Conservation (phyloP, 345 rosid species). For the Pistacia vera region DNA sequence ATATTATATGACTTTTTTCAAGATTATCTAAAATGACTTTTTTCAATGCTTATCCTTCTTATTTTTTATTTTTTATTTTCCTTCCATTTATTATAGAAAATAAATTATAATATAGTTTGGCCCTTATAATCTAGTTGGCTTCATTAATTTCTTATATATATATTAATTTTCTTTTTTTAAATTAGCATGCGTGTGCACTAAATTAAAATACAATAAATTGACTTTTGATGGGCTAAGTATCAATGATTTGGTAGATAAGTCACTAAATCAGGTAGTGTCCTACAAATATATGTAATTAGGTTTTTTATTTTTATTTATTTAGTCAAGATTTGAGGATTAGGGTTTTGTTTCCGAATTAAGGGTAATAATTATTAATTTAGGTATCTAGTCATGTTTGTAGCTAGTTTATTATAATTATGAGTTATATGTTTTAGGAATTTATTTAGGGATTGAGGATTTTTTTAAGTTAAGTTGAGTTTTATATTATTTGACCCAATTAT, state of each 20-base stretch:
- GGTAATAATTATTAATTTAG: not conserved
- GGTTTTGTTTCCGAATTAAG: conserved; percentile 8
- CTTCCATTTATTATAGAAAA: not conserved
- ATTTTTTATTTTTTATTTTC: no score
- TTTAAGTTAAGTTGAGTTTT: not conserved
- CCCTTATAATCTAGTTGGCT: not conserved
- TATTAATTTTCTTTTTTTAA: not conserved
- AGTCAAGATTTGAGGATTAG: not conserved
- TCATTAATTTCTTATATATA: not conserved
- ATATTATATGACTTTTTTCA: no score
- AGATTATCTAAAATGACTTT: no score
- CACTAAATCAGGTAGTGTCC: conserved; percentile 24
- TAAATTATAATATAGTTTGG: not conserved
- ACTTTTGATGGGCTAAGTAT: conserved; percentile 17
- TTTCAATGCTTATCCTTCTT: not conserved
- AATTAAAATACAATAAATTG: conserved; percentile 11
- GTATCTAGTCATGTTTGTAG: not conserved
- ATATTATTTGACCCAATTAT: no score
- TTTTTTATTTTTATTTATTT: not conserved
- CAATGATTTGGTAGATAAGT: conserved; percentile 18
- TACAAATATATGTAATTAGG: not conserved
- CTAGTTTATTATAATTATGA: not conserved
- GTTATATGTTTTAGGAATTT: not conserved
- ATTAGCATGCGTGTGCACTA: conserved; percentile 16
- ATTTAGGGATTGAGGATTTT: not conserved